A percentile compares a stretch with the other conserved stretches of the same genome.
Conservation (phyloP, 2,329 filamentous ascomycete species). For the Cryphonectria radicalis region DNA sequence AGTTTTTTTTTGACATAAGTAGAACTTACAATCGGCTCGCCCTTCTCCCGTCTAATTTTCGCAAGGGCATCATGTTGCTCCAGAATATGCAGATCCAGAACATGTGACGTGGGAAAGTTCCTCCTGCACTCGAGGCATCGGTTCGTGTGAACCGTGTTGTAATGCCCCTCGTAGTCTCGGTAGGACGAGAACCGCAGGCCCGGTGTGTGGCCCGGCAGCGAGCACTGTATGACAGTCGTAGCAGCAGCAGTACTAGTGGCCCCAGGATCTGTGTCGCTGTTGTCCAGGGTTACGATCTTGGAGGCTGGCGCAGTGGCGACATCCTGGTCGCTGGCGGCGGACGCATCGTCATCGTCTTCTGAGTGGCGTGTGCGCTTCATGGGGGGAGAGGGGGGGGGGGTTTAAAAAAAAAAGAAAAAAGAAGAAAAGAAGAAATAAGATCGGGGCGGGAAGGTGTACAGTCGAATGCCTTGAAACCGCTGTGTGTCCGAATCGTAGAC, state of each 20-base stretch:
- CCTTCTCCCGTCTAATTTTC: conserved; percentile 72
- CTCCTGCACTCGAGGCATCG: conserved; percentile 82
- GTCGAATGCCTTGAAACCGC: not conserved
- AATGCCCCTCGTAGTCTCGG: conserved; percentile 85
- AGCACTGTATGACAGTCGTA: conserved; percentile 71
- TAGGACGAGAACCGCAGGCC: conserved; percentile 73
- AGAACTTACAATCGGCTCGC: conserved; percentile 78
- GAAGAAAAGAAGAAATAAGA: too few species aligned
- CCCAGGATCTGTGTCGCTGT: conserved; percentile 40
- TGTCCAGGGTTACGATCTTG: conserved; percentile 67
- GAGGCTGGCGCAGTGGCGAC: conserved; percentile 39
- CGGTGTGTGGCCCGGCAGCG: conserved; percentile 77
- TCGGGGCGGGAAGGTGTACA: not conserved
- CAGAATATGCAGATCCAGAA: conserved; percentile 82
- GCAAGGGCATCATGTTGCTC: conserved; percentile 88
- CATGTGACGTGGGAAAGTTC: conserved; percentile 85
- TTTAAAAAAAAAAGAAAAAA: too few species aligned
- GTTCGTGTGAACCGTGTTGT: conserved; percentile 78
- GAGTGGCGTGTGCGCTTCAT: conserved; percentile 69
- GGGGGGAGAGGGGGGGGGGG: too few species aligned
- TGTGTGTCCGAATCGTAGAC: not conserved
- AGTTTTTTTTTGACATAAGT: not conserved
- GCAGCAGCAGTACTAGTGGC: conserved; percentile 40
- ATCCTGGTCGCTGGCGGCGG: conserved; percentile 30
- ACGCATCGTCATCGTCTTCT: conserved; percentile 46